Evolutionary conservation across 2,329 filamentous ascomycete genomes (phyloP).

Genomic region (Aspergillus sp.): DNA sequence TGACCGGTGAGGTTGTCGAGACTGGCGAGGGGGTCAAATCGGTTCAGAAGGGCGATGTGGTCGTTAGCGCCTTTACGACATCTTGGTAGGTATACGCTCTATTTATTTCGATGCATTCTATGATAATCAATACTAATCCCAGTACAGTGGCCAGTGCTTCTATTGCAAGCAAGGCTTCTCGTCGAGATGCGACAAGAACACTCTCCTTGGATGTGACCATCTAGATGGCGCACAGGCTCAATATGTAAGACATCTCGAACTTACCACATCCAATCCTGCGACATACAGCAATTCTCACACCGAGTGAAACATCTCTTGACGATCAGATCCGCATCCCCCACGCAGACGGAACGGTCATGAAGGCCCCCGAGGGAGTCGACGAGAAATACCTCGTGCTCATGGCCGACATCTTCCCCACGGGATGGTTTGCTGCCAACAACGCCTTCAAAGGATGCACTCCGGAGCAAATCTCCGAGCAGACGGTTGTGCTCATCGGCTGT

Average conservation of each 20-base stretch:
- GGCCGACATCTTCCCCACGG: slow-evolving; percentile 87
- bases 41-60: slow-evolving; percentile 70
- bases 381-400: slow-evolving; percentile 78
- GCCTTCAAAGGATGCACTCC: slow-evolving; percentile 65
- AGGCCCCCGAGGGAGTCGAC: slow-evolving; percentile 68
- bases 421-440: slow-evolving; percentile 79
- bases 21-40: slow-evolving; percentile 66
- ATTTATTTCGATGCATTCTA: background rate
- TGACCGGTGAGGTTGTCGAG: slow-evolving; percentile 72
- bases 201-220: slow-evolving; percentile 67
- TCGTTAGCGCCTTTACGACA: slow-evolving; percentile 81
- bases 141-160: slow-evolving; percentile 67
- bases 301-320: slow-evolving; percentile 20
- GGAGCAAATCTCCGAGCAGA: slow-evolving; percentile 63
- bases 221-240: slow-evolving; percentile 81
- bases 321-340: slow-evolving; percentile 68
- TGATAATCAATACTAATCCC: background rate
- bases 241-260: slow-evolving; percentile 51
- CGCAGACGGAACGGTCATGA: slow-evolving; percentile 77
- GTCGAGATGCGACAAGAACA: slow-evolving; percentile 69
- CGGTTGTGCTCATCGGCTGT: slow-evolving; percentile 79
- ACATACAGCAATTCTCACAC: background rate
- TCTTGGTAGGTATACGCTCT: slow-evolving; percentile 61
- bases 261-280: background rate
- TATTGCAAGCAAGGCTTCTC: slow-evolving; percentile 78